A percentile compares a stretch with the other conserved stretches of the same genome.
These are phyloP conservation scores for Oryza nivara DNA, from an alignment of 176 grass and related monocot genomes.

Conservation along the genomic window DNA sequence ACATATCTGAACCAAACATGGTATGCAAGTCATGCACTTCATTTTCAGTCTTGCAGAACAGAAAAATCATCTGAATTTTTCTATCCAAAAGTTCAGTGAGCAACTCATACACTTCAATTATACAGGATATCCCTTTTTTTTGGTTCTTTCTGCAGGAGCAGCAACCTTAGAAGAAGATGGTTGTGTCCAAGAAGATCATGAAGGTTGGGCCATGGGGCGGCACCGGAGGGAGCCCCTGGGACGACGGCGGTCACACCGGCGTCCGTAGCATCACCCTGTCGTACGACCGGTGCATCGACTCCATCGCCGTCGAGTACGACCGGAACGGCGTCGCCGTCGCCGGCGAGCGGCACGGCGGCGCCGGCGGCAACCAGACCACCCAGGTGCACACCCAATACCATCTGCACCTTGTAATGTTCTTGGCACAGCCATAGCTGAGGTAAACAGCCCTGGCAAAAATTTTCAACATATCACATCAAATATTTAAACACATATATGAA, in stretches of 20 bases:
- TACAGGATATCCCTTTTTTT: too few species aligned
- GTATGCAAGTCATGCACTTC: slow-evolving; percentile 13
- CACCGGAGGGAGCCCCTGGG: slow-evolving; percentile 44
- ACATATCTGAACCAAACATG: slow-evolving; percentile 27
- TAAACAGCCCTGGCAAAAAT: too few species aligned
- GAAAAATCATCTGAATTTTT: slow-evolving; percentile 1
- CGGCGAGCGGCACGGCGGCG: slow-evolving; percentile 48
- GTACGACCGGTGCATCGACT: slow-evolving; percentile 47
- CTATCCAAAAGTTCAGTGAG: background rate
- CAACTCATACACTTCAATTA: background rate
- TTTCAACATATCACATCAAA: too few species aligned
- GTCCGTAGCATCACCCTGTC: slow-evolving; percentile 52
- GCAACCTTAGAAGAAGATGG: slow-evolving; percentile 41
- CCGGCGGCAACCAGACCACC: slow-evolving; percentile 29
- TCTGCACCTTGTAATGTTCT: background rate
- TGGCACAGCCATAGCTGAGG: too few species aligned
- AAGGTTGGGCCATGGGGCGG: slow-evolving; percentile 62
- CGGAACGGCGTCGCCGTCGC: slow-evolving; percentile 27
- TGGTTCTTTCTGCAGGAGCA: background rate
- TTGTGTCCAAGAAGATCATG: slow-evolving; percentile 51
- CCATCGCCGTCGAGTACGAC: slow-evolving; percentile 50
- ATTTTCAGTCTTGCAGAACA: background rate
- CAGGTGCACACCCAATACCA: slow-evolving; percentile 35
- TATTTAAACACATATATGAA: too few species aligned
- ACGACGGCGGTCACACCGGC: slow-evolving; percentile 53